phyloP scores from a whole-genome alignment of 192 early-diverging fungal genomes.

The Chytriomyces sp. region DNA sequence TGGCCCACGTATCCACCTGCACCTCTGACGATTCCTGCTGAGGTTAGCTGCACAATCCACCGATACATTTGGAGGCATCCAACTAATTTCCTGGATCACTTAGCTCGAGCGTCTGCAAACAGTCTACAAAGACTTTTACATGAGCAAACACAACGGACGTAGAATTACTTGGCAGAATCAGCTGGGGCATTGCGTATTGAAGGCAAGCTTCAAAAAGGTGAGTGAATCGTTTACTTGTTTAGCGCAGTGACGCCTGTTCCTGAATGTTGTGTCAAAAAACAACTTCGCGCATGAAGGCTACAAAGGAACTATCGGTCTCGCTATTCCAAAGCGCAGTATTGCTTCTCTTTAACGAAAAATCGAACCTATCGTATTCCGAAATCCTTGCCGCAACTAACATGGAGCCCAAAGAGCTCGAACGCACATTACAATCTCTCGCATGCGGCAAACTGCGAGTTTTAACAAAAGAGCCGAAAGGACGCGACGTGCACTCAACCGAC shows the following conservation, averaged over 20 bases:
- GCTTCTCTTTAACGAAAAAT: slow-evolving; percentile 69
- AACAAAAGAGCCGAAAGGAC: slow-evolving; percentile 42
- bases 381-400: slow-evolving; percentile 72
- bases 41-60: slow-evolving; percentile 74
- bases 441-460: slow-evolving; percentile 65
- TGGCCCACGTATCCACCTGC: slow-evolving; percentile 91
- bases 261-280: too few species aligned
- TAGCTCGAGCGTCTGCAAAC: slow-evolving; percentile 64
- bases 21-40: slow-evolving; percentile 69
- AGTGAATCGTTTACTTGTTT: too few species aligned
- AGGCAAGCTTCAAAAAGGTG: slow-evolving; percentile 64
- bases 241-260: too few species aligned
- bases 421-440: slow-evolving; percentile 86
- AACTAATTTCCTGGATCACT: slow-evolving; percentile 18
- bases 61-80: slow-evolving; percentile 60
- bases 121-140: slow-evolving; percentile 80
- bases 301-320: slow-evolving; percentile 57
- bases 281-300: slow-evolving; percentile 31
- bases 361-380: slow-evolving; percentile 63
- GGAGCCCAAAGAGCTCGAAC: slow-evolving; percentile 77
- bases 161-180: slow-evolving; percentile 87
- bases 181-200: slow-evolving; percentile 79
- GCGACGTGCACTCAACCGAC: neutral
- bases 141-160: slow-evolving; percentile 76
- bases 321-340: slow-evolving; percentile 52